Evolutionary conservation across 2,329 filamentous ascomycete genomes (phyloP).

Genomic region (Monosporascus sp.): DNA sequence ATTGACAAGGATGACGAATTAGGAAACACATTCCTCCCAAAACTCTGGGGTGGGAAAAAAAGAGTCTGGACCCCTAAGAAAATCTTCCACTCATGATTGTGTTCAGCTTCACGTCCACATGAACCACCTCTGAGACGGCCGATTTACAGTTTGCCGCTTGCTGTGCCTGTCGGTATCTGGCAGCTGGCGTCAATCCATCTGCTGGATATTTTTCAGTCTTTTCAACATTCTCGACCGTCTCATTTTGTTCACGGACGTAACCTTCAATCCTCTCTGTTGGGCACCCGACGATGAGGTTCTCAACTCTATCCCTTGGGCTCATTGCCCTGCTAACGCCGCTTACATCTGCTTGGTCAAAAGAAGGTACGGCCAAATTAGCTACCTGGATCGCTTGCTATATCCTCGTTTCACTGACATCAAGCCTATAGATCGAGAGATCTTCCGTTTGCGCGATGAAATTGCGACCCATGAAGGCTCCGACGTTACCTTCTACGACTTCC

Average conservation of each 20-base stretch:
- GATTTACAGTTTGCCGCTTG: no score
- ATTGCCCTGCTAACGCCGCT: conserved; percentile 62
- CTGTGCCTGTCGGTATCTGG: no score
- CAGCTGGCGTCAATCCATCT: no score
- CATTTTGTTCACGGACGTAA: no score
- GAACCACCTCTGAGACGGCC: no score
- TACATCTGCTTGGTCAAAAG: conserved; percentile 76
- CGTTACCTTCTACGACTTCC: conserved; percentile 90
- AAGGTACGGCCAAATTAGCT: conserved; percentile 50
- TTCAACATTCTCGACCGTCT: no score
- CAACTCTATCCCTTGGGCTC: conserved; percentile 62
- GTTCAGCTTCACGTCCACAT: no score
- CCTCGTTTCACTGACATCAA: no score
- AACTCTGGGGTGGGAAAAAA: neutral
- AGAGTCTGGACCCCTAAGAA: neutral
- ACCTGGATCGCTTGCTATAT: neutral
- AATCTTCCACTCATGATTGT: no score
- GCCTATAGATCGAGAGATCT: conserved; percentile 85
- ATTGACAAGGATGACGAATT: neutral
- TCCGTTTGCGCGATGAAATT: conserved; percentile 88
- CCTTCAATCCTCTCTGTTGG: neutral
- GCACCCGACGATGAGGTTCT: conserved; percentile 64
- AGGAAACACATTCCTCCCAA: neutral
- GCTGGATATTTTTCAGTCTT: neutral
- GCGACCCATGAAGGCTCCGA: conserved; percentile 66